Evolutionary conservation across 2,329 filamentous ascomycete genomes (phyloP).

Genomic region (Colletotrichum horii): DNA sequence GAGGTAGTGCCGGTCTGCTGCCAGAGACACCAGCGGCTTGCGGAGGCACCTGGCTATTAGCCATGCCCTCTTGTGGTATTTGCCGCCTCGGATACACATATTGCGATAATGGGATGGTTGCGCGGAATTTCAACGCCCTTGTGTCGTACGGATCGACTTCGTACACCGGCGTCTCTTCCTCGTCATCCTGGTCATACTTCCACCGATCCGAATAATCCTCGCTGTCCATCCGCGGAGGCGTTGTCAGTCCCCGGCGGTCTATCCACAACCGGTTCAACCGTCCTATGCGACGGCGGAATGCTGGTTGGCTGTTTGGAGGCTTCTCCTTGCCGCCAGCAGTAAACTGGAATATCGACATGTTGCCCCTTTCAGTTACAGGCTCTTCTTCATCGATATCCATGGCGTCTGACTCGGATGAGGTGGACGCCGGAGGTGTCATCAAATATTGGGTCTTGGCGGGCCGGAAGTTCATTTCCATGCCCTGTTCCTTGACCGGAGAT

Average conservation of each 20-base stretch:
- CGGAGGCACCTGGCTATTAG: conserved; percentile 18
- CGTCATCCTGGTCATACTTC: conserved; percentile 88
- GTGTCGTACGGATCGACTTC: conserved; percentile 75
- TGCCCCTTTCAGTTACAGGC: conserved; percentile 33
- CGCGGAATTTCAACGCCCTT: conserved; percentile 63
- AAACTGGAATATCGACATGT: conserved; percentile 49
- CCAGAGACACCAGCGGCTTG: conserved; percentile 8
- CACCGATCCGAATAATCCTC: conserved; percentile 68
- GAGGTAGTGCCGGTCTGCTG: conserved; percentile 25
- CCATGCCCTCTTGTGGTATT: conserved; percentile 28
- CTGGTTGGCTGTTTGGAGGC: conserved; percentile 54
- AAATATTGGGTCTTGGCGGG: conserved; percentile 75
- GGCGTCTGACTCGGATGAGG: conserved; percentile 49
- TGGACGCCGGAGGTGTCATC: conserved; percentile 67
- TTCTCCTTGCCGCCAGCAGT: conserved; percentile 46
- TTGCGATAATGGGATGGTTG: conserved; percentile 59
- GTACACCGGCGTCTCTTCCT: conserved; percentile 78
- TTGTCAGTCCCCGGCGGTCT: conserved; percentile 76
- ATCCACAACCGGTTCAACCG: conserved; percentile 87
- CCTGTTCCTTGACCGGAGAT: conserved; percentile 74
- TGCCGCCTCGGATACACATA: conserved; percentile 45
- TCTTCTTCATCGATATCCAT: conserved; percentile 57
- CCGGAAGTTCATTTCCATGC: conserved; percentile 68
- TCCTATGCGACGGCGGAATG: conserved; percentile 84
- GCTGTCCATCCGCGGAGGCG: conserved; percentile 49